A percentile compares a stretch with the other conserved stretches of the same genome.
These are phyloP conservation scores for Trichoderma virens DNA, from an alignment of 495 filamentous ascomycete species.

Conservation along the genomic window DNA sequence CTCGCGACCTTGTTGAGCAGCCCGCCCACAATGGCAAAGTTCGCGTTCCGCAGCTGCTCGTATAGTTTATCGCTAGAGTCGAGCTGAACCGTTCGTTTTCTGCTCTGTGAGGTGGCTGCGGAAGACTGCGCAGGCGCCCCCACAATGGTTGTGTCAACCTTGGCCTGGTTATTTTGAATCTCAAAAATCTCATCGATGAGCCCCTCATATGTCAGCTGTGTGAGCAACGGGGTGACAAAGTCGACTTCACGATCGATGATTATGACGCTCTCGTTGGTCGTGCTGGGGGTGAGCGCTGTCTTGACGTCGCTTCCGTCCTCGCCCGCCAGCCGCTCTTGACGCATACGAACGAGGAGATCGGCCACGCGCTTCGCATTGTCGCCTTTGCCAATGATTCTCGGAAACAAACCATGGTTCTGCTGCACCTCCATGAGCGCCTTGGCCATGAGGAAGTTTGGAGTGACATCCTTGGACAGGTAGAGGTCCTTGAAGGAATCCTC, in stretches of 20 bases:
- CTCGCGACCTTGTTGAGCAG: constrained; percentile 86
- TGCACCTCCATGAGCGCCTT: constrained; percentile 95
- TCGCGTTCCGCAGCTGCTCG: constrained; percentile 79
- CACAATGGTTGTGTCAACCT: constrained; percentile 87
- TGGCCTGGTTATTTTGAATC: constrained; percentile 80
- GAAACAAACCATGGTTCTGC: constrained; percentile 85
- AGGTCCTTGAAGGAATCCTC: constrained; percentile 80
- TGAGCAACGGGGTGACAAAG: constrained; percentile 81
- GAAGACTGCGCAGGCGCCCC: constrained; percentile 55
- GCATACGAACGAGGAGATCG: constrained; percentile 87
- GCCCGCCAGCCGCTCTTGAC: constrained; percentile 76
- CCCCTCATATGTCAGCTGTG: constrained; percentile 95
- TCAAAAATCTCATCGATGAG: constrained; percentile 91
- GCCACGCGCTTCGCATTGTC: constrained; percentile 84
- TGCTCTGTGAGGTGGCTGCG: constrained; percentile 25
- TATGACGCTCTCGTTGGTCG: constrained; percentile 78
- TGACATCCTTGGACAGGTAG: constrained; percentile 86
- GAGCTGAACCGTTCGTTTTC: constrained; percentile 86
- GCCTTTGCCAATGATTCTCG: constrained; percentile 91
- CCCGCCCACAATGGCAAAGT: constrained; percentile 88
- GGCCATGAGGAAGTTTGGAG: constrained; percentile 76
- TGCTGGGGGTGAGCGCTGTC: constrained; percentile 75
- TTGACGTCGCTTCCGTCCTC: constrained; percentile 58
- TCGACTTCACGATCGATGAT: constrained; percentile 95
- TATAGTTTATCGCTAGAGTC: constrained; percentile 88